Evolutionary conservation across 2,329 filamentous ascomycete species (phyloP).

Genomic region (Chaetomiaceae sp.): DNA sequence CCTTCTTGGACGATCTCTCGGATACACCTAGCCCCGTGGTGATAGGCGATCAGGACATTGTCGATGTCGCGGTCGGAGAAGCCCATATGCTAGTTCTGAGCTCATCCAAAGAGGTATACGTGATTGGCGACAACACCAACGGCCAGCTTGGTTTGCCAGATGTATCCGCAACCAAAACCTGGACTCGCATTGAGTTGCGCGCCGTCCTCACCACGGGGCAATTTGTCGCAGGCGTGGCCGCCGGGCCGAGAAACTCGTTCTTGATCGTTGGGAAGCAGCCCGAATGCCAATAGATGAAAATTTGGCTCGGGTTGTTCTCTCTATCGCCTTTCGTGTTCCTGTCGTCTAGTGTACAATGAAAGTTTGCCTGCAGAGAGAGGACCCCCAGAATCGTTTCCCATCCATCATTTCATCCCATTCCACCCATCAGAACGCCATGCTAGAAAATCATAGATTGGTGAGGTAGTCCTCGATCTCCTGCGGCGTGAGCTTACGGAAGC

Average conservation of each 20-base stretch:
- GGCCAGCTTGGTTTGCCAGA: conserved; percentile 54
- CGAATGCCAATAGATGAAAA: conserved; percentile 14
- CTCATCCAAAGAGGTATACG: conserved; percentile 47
- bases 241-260: conserved; percentile 49
- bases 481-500: conserved; percentile 91
- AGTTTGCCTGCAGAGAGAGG: conserved; percentile 16
- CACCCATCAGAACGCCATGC: conserved; percentile 19
- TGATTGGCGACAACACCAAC: conserved; percentile 52
- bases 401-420: conserved; percentile 13
- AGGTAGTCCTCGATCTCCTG: conserved; percentile 99
- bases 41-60: conserved; percentile 48
- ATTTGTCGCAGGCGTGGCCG: conserved; percentile 40
- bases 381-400: conserved; percentile 19
- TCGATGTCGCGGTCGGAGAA: conserved; percentile 55
- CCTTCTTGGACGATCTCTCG: conserved; percentile 31
- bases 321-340: conserved; percentile 28
- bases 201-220: conserved; percentile 24
- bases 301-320: conserved; percentile 20
- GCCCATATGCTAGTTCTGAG: conserved; percentile 56
- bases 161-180: conserved; percentile 26
- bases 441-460: conserved; percentile 78
- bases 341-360: conserved; percentile 39
- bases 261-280: conserved; percentile 34
- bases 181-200: conserved; percentile 33
- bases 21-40: conserved; percentile 42